Percentiles rank a stretch among this genome's conserved stretches.
Conservation (phyloP, 495 filamentous ascomycete genomes). For the Wilcoxina mikolae region DNA sequence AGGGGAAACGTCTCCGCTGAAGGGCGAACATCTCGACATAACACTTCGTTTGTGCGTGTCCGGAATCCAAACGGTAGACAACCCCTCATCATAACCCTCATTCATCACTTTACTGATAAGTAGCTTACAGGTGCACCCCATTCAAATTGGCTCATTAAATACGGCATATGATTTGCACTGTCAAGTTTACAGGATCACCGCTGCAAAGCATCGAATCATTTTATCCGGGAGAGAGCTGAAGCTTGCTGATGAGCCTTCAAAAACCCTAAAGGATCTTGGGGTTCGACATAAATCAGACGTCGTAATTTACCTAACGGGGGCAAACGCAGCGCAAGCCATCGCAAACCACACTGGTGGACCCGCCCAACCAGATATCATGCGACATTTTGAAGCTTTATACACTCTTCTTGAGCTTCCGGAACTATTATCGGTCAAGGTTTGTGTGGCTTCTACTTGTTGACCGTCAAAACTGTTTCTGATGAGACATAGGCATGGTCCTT, state of each 20-base stretch:
- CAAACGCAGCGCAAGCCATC: conserved; percentile 18
- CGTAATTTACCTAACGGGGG: conserved; percentile 16
- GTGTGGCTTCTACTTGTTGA: conserved; percentile 8
- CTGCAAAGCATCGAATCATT: conserved; percentile 10
- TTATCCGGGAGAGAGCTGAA: conserved; percentile 23
- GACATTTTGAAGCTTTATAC: conserved; percentile 77
- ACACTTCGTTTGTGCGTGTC: neutral
- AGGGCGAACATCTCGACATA: neutral
- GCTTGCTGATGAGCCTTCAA: conserved; percentile 18
- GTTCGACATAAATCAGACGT: conserved; percentile 32
- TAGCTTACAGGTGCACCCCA: conserved; percentile 14
- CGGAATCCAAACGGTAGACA: neutral
- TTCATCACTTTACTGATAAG: conserved; percentile 8
- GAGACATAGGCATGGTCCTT: conserved; percentile 52
- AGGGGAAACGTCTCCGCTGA: neutral
- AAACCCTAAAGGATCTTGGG: conserved; percentile 22
- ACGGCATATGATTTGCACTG: conserved; percentile 26
- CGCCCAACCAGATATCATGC: conserved; percentile 61
- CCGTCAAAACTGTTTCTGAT: conserved; percentile 13
- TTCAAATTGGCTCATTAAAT: conserved; percentile 26
- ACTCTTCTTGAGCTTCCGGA: conserved; percentile 64
- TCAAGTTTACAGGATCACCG: conserved; percentile 11
- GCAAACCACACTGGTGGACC: conserved; percentile 30
- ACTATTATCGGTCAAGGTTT: conserved; percentile 51
- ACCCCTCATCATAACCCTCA: neutral